Evolutionary conservation across 345 rosid species (phyloP).

Genomic region (Laguncularia racemosa): DNA sequence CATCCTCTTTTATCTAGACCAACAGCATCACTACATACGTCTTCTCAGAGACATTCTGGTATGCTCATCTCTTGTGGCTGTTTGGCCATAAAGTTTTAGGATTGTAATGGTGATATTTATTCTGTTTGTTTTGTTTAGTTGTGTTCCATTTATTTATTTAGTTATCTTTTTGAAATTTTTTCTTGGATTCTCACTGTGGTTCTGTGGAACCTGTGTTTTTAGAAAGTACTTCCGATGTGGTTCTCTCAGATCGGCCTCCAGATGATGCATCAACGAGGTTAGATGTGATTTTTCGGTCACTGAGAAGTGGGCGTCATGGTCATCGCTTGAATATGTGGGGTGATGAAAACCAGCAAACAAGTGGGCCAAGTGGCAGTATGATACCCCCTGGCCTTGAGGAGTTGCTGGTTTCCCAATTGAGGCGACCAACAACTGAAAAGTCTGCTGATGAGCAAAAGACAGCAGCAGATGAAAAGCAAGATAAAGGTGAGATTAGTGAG

Average conservation of each 20-base stretch:
- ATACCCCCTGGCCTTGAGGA: constrained; percentile 93
- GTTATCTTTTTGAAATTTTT: too few species aligned
- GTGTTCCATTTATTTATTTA: not conserved
- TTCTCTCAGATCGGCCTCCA: constrained; percentile 44
- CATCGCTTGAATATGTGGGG: constrained; percentile 87
- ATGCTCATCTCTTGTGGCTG: constrained; percentile 1
- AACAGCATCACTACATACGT: constrained; percentile 28
- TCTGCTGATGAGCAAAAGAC: constrained; percentile 43
- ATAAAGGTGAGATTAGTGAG: constrained; percentile 30
- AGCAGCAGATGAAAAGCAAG: constrained; percentile 37
- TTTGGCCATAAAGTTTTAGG: not conserved
- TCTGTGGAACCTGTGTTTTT: constrained; percentile 5
- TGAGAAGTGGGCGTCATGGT: constrained; percentile 83
- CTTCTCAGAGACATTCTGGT: constrained; percentile 63
- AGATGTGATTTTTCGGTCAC: constrained; percentile 79
- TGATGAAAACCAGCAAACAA: constrained; percentile 72
- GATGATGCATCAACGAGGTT: constrained; percentile 43
- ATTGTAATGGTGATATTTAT: too few species aligned
- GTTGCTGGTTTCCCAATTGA: constrained; percentile 78
- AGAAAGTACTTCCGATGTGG: constrained; percentile 44
- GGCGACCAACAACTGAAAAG: constrained; percentile 57
- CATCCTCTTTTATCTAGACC: constrained; percentile 90
- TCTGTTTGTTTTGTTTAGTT: not conserved
- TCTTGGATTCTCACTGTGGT: too few species aligned
- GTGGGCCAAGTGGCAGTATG: constrained; percentile 65